Evolutionary conservation across 352 stramenopile genomes (phyloP), one percentile per base, ranked within the genome.

Genomic region (Thalassiosira gravida): DNA sequence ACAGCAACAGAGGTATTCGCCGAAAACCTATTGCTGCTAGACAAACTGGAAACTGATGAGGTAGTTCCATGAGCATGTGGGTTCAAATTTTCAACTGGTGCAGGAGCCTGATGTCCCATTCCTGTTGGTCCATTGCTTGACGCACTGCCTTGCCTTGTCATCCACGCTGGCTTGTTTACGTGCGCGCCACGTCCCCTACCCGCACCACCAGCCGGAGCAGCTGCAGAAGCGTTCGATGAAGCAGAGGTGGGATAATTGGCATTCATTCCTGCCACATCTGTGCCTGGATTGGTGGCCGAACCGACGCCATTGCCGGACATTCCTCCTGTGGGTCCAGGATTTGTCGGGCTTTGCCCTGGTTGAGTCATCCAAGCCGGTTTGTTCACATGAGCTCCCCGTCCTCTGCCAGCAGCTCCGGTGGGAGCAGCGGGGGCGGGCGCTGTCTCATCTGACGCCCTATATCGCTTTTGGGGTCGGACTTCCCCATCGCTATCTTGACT

Each of bases 91-190:
- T n/a, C n/a, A n/a, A n/a, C n/a, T n/a, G n/a, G n/a, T 46, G 65
- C 49, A 66, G 49, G 62, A 56, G 42, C 20, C 44, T 47, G 44
- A 18, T 42, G 55, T 63, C 27, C 5, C 55, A 47, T 44, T 27
- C 27, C 29, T 42, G 29, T 16, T 35, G 35, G 20, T 61, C 5
- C 9, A 44, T 24, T 61, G 7, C 50, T 59, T 37, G 50, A 8
- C 37, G 50, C 20, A 59, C 39, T n/a, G 5, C 50, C 29, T 64
- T 65, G 55, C 18, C 30, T 47, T 63, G 16, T 69, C 64, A 80
- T 76, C 71, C 71, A 80, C 20, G 71, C 71, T n/a, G 71, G 71
- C 32, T 50, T 20, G 18, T 80, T 80, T 20, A 63, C 49, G 42
- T 74, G 49, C 14, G 52, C 22, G 22, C 73, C 73, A 14, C 75